Base-by-base conservation (phyloP, 2,329 filamentous ascomycete genomes). In the Moelleriella libera region DNA sequence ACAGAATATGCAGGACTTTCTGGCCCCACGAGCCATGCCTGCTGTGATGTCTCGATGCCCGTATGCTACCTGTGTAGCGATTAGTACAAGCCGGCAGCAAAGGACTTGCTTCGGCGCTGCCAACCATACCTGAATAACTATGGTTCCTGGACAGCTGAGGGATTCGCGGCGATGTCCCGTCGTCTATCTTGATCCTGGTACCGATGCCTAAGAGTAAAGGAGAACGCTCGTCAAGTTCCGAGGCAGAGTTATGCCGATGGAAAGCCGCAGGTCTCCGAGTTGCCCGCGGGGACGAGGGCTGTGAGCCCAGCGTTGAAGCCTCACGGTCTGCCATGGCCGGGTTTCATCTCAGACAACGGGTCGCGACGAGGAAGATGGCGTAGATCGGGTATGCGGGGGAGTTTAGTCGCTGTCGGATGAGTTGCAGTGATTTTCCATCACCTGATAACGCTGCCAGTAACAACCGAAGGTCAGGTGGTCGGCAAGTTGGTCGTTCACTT, bases 1-100 rank as follows among this genome's bases (percentile, higher is more conserved):
- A 69, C 48, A 85, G 68, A 47, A 78, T 82, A 50, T 74, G 75
- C 50, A 76, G 75, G 29, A 85, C 68, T 14, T 83, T 76, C 41
- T 74, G 68, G 14, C 76, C 68, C 70, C 72, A 80, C 12, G 79
- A 83, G 28, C 70, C 70, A 42, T 72, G 70, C 43, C 79, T 74
- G 55, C 68, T 75, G 60, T 82, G 75, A 55, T 79, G 68, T 50
- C 68, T 68, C 30, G 62, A 57, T 44, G 61, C 59, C 45, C 64
- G 59, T 47, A 62, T 53, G 51, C 61, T 67, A 41, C 66, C 70
- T 68, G 51, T 14, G 39, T 9, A 30, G 40, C 7, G 44, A 10
- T 28, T 11, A 12, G 7, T 31, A 8, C 44, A 31, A 50, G 47
- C 41, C 30, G 30, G 6, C 29, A 40, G 10, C 14, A 2, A 21